A percentile compares a stretch with the other conserved stretches of the same genome.
Conservation (phyloP, 2,329 filamentous ascomycete genomes). For the Ophiostoma himal-ulmi region DNA sequence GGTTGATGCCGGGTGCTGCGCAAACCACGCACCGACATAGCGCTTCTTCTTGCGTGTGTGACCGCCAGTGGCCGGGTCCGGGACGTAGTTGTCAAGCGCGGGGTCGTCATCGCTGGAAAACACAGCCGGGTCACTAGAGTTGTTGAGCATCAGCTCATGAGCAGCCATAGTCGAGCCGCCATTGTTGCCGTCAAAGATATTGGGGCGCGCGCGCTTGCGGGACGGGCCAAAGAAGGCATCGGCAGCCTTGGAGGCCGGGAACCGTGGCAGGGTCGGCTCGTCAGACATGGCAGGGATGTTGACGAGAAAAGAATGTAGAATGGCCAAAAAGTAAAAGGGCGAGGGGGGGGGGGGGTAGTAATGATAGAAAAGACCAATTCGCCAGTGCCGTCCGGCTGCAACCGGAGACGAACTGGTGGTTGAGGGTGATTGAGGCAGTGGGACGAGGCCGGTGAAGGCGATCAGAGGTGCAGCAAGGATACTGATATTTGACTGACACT, state of each 20-base stretch:
- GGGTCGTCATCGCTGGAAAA: conserved; percentile 70
- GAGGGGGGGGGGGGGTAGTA: background rate
- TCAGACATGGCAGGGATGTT: conserved; percentile 22
- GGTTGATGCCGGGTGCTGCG: conserved; percentile 39
- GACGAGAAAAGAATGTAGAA: background rate
- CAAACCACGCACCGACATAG: conserved; percentile 63
- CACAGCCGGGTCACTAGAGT: conserved; percentile 64
- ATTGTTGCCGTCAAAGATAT: conserved; percentile 18
- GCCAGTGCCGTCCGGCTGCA: conserved; percentile 22
- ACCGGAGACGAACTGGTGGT: conserved; percentile 18
- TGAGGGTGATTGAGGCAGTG: background rate
- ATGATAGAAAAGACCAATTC: background rate
- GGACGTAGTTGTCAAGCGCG: conserved; percentile 57
- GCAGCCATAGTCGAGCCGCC: conserved; percentile 1
- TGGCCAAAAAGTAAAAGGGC: too few species aligned
- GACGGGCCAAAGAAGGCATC: conserved; percentile 23
- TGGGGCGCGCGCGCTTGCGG: conserved; percentile 23
- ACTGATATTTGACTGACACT: background rate
- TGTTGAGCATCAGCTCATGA: conserved; percentile 38
- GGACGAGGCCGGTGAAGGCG: background rate
- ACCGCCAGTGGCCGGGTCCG: conserved; percentile 33
- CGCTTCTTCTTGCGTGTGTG: conserved; percentile 52
- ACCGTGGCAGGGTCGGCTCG: conserved; percentile 25
- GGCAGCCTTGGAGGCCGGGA: conserved; percentile 23
- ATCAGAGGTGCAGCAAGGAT: background rate